Percentiles rank a stretch among this genome's conserved stretches.
phyloP scores from a whole-genome alignment of 2,329 filamentous ascomycete species.

The Paracamarosporium sp. region DNA sequence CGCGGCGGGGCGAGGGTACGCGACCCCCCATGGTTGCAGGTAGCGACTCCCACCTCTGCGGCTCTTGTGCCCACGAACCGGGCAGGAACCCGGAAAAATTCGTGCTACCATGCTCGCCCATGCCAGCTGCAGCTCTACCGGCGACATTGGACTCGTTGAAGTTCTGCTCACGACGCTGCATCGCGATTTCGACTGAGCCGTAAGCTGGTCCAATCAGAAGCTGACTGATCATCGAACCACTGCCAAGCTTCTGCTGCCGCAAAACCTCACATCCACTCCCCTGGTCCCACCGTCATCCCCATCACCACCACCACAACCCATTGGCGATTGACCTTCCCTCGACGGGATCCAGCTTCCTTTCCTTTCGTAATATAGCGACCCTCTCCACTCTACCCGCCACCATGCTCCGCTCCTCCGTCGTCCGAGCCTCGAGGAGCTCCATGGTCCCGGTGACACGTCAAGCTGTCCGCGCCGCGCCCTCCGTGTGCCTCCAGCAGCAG shows the following conservation, averaged over 20 bases:
- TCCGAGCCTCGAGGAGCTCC: slow-evolving; percentile 46
- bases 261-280: slow-evolving; percentile 9
- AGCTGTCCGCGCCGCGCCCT: slow-evolving; percentile 38
- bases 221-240: slow-evolving; percentile 9
- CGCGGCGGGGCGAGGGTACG: background rate
- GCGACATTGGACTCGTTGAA: slow-evolving; percentile 8
- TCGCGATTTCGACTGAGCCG: background rate
- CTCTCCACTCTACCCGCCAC: slow-evolving; percentile 44
- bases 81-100: background rate
- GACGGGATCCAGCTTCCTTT: slow-evolving; percentile 41
- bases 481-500: slow-evolving; percentile 53
- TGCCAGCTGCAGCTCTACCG: slow-evolving; percentile 10
- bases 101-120: background rate
- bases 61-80: background rate
- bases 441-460: slow-evolving; percentile 43
- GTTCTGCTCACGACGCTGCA: background rate
- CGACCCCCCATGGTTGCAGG: background rate
- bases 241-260: slow-evolving; percentile 12
- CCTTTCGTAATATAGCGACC: slow-evolving; percentile 37
- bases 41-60: background rate
- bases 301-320: slow-evolving; percentile 42
- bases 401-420: slow-evolving; percentile 50
- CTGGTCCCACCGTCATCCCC: slow-evolving; percentile 35
- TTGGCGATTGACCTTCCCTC: slow-evolving; percentile 45
- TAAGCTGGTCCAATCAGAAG: slow-evolving; percentile 3